phyloP scores from a whole-genome alignment of 257 asterid species.

The Solanum arcanum region DNA sequence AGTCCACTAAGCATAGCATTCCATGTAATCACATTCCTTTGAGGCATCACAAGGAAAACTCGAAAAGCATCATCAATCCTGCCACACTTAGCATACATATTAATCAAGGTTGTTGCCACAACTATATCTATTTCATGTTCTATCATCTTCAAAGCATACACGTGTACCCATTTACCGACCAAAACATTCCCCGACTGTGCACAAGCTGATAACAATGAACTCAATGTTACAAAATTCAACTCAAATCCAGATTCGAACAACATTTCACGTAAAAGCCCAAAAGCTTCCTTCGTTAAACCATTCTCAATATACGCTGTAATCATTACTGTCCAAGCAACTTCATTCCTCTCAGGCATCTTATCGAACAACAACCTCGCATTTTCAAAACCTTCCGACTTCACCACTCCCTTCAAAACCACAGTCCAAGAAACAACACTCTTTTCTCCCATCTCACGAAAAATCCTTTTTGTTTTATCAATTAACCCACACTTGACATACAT shows the following conservation, averaged over 20 bases:
- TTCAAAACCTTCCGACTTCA: constrained; percentile 49
- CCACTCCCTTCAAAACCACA: constrained; percentile 51
- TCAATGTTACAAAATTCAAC: constrained; percentile 37
- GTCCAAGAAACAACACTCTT: constrained; percentile 77
- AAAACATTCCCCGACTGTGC: constrained; percentile 45
- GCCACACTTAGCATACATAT: constrained; percentile 90
- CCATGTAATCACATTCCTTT: constrained; percentile 48
- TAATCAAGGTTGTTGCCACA: constrained; percentile 55
- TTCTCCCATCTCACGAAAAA: constrained; percentile 49
- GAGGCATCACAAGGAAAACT: constrained; percentile 33
- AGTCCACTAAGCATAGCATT: constrained; percentile 69
- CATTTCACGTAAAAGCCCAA: constrained; percentile 45
- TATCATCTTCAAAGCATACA: constrained; percentile 33
- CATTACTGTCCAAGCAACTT: constrained; percentile 63
- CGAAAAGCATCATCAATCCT: constrained; percentile 32
- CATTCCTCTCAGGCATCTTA: constrained; percentile 37
- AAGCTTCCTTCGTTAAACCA: constrained; percentile 39
- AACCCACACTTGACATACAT: constrained; percentile 65
- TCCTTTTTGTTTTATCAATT: constrained; percentile 21
- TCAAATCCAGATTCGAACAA: constrained; percentile 19
- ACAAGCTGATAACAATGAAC: constrained; percentile 57
- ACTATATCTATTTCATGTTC: constrained; percentile 27
- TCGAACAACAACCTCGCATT: constrained; percentile 46
- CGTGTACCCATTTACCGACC: constrained; percentile 63
- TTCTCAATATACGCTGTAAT: constrained; percentile 41